Conservation (phyloP, 257 asterid species). For the Parsonsia alboflavescens region DNA sequence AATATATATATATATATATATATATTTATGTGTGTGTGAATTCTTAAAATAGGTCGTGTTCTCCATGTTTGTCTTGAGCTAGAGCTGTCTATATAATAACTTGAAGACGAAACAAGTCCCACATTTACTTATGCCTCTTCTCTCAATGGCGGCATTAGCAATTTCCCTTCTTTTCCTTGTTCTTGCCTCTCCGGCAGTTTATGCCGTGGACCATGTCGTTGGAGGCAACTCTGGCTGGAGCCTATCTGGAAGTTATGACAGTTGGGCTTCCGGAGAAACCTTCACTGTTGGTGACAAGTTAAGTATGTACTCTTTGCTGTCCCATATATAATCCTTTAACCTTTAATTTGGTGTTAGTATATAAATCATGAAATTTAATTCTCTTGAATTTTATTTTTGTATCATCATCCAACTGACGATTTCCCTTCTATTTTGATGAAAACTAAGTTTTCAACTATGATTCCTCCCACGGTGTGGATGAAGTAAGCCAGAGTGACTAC, state of each 20-base stretch:
- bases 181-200: conserved; percentile 36
- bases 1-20: too few species aligned
- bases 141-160: conserved; percentile 34
- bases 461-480: conserved; percentile 39
- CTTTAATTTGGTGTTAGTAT: too few species aligned
- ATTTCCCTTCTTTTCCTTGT: conserved; percentile 27
- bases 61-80: neutral
- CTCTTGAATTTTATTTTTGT: too few species aligned
- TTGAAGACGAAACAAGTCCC: neutral
- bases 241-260: conserved; percentile 21
- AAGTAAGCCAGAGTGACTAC: conserved; percentile 38
- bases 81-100: conserved; percentile 9
- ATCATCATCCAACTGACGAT: too few species aligned
- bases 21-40: too few species aligned
- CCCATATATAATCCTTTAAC: too few species aligned
- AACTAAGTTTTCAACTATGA: conserved; percentile 50
- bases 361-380: too few species aligned
- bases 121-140: neutral
- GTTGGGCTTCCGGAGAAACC: conserved; percentile 43
- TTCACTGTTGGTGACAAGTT: conserved; percentile 46
- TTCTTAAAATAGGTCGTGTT: neutral
- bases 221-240: conserved; percentile 52
- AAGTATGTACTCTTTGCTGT: conserved; percentile 25
- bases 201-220: conserved; percentile 37
- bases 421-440: neutral